Evolutionary conservation across 2,329 filamentous ascomycete genomes (phyloP).

Genomic region (Epichloe hybrida): DNA sequence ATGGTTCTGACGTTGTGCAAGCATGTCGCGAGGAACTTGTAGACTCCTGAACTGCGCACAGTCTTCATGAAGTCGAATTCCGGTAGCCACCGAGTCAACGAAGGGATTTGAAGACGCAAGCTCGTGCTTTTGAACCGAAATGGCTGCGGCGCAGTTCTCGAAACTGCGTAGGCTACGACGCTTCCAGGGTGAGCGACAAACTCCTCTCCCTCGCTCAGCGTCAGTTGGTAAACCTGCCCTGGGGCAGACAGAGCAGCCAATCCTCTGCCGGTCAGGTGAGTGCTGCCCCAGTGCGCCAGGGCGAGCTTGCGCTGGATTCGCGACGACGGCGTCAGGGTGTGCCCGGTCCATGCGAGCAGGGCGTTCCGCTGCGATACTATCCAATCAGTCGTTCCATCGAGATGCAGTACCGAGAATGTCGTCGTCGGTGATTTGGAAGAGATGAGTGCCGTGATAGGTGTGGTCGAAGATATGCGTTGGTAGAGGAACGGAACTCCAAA

Average conservation of each 20-base stretch:
- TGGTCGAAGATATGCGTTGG: slow-evolving; percentile 77
- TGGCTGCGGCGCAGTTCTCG: slow-evolving; percentile 58
- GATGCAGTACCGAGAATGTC: slow-evolving; percentile 73
- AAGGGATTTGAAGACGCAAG: slow-evolving; percentile 67
- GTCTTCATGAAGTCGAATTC: slow-evolving; percentile 59
- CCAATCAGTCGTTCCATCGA: slow-evolving; percentile 94
- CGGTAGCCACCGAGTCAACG: slow-evolving; percentile 48
- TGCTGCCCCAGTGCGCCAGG: slow-evolving; percentile 82
- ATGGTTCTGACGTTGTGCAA: slow-evolving; percentile 62
- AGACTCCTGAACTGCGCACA: slow-evolving; percentile 58
- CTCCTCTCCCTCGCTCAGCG: slow-evolving; percentile 69
- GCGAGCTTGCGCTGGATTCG: slow-evolving; percentile 62
- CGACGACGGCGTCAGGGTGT: slow-evolving; percentile 64
- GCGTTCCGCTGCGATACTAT: slow-evolving; percentile 79
- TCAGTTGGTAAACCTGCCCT: slow-evolving; percentile 80
- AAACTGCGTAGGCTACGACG: slow-evolving; percentile 78
- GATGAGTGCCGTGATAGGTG: slow-evolving; percentile 76
- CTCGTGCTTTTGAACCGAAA: slow-evolving; percentile 76
- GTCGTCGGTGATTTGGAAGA: slow-evolving; percentile 77
- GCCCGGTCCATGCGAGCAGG: slow-evolving; percentile 91
- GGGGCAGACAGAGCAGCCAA: slow-evolving; percentile 73
- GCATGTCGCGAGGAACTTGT: slow-evolving; percentile 53
- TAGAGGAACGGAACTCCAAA: slow-evolving; percentile 92
- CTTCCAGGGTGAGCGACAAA: slow-evolving; percentile 86
- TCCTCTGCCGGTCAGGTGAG: slow-evolving; percentile 75